Base-by-base conservation (phyloP, 805 yeast genomes). In the Metahyphopichia silvanorum region DNA sequence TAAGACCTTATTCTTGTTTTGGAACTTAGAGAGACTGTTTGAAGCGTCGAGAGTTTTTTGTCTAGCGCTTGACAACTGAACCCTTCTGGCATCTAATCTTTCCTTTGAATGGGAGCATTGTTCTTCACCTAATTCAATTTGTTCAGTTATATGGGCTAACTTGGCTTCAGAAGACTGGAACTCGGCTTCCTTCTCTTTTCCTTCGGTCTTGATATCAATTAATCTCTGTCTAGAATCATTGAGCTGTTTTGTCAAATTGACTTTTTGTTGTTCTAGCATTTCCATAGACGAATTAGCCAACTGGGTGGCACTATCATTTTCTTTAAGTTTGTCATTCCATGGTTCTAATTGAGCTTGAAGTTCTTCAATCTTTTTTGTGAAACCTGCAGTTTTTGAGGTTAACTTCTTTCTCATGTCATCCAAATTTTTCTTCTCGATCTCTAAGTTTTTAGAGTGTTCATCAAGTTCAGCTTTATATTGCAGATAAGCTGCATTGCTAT, bases 321-420 rank as follows among this genome's bases (percentile, higher is more conserved):
- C 71, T 38, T 74, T 79, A 19, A 88, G 60, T 41, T 77, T 72
- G 17, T 74, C 80, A 38, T 77, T 77, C 89, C 94, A 87, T 0
- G 98, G 98, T 43, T 85, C 89, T 5, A 87, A 60, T 38, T 81
- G 69, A 6, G 66, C 69, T 51, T 86, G 89, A 24, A 79, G 59
- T 10, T 49, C 46, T 43, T 77, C 83, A 32, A 89, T 82, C 47
- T 84, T 73, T 6, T 69, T 71, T 1, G 89, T 76, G 34, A 82
- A 70, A 2, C 63, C 78, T 8, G 77, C 70, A 0, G 98, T 91
- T 51, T 86, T 86, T 29, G 77, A 81, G 6, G 86, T 77, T 28
- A 93, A 68, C 18, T 76, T 77, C 6, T 67, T 44, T 46, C 88
- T 77, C 9, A 89, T 78, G 16, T 70, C 70, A 33, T 79, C 83